phyloP scores from a whole-genome alignment of 2,329 filamentous ascomycete species.

The Boeremia lycopersici region DNA sequence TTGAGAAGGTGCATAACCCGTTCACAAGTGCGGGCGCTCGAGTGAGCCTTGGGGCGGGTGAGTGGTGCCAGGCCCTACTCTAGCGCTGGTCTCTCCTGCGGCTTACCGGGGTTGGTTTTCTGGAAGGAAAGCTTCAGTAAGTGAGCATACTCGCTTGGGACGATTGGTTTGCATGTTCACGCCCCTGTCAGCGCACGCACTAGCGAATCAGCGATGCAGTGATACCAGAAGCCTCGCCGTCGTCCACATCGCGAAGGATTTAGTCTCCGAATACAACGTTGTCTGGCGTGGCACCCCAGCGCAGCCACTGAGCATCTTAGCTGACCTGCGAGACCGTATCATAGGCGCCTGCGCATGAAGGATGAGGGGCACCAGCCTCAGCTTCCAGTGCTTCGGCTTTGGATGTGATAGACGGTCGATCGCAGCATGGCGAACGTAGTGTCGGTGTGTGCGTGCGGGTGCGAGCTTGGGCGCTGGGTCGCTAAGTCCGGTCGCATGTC shows the following conservation, averaged over 20 bases:
- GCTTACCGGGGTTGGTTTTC: constrained; percentile 31
- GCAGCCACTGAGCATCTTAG: constrained; percentile 18
- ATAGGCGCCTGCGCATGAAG: constrained; percentile 33
- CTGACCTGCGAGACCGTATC: constrained; percentile 34
- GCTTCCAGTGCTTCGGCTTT: constrained; percentile 28
- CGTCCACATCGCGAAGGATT: constrained; percentile 6
- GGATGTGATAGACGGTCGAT: constrained; percentile 35
- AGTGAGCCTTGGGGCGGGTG: constrained; percentile 44
- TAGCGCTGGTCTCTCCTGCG: constrained; percentile 35
- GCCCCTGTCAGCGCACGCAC: constrained; percentile 9
- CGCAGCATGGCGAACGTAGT: constrained; percentile 28
- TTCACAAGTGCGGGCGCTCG: constrained; percentile 44
- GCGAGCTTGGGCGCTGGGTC: constrained; percentile 14
- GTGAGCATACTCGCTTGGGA: constrained; percentile 15
- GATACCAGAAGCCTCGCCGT: constrained; percentile 12
- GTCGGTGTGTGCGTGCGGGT: constrained; percentile 19
- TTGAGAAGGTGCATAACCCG: constrained; percentile 42
- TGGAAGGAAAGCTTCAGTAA: constrained; percentile 29
- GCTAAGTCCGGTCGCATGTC: constrained; percentile 19
- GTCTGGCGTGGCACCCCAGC: constrained; percentile 9
- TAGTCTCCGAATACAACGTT: constrained; percentile 12
- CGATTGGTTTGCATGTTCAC: constrained; percentile 7
- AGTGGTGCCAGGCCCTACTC: constrained; percentile 36
- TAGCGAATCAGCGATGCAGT: constrained; percentile 13
- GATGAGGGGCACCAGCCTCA: constrained; percentile 16